Evolutionary conservation across 139 green algal species (phyloP).

Genomic region (Chlorella sp.): DNA sequence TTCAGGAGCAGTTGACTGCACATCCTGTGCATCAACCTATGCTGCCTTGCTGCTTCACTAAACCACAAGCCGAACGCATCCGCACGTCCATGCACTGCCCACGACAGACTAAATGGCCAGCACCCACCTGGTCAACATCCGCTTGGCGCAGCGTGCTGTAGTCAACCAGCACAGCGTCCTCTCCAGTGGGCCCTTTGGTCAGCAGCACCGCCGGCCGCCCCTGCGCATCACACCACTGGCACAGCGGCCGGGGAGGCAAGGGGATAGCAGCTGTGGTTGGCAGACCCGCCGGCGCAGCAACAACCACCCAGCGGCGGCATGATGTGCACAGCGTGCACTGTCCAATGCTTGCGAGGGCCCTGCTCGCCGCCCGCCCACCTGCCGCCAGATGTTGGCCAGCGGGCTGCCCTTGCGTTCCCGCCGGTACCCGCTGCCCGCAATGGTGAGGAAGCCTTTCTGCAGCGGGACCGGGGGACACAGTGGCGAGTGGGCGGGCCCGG

Average conservation of each 20-base stretch:
- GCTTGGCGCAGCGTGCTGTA: constrained; percentile 51
- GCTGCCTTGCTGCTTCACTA: too few relatives aligned
- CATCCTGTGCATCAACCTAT: not conserved
- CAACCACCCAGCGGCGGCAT: not conserved
- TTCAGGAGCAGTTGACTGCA: too few relatives aligned
- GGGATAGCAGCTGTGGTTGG: too few relatives aligned
- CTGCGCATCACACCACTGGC: constrained; percentile 55
- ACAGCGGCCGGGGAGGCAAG: not conserved
- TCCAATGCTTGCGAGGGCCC: not conserved
- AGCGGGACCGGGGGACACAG: too few relatives aligned
- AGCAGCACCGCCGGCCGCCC: constrained; percentile 59
- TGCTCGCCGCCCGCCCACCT: constrained; percentile 5
- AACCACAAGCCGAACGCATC: too few relatives aligned
- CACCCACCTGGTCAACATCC: not conserved
- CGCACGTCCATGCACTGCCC: too few relatives aligned
- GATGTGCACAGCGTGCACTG: too few relatives aligned
- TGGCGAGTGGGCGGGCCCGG: too few relatives aligned
- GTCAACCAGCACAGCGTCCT: constrained; percentile 67
- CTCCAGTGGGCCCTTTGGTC: constrained; percentile 50
- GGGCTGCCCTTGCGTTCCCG: constrained; percentile 71
- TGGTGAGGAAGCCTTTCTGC: constrained; percentile 63
- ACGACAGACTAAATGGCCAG: too few relatives aligned
- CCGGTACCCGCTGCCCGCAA: constrained; percentile 70
- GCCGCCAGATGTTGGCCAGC: constrained; percentile 68
- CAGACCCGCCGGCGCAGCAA: not conserved